Conservation (phyloP, 2,329 filamentous ascomycete genomes). For the Penicillium griseofulvum region DNA sequence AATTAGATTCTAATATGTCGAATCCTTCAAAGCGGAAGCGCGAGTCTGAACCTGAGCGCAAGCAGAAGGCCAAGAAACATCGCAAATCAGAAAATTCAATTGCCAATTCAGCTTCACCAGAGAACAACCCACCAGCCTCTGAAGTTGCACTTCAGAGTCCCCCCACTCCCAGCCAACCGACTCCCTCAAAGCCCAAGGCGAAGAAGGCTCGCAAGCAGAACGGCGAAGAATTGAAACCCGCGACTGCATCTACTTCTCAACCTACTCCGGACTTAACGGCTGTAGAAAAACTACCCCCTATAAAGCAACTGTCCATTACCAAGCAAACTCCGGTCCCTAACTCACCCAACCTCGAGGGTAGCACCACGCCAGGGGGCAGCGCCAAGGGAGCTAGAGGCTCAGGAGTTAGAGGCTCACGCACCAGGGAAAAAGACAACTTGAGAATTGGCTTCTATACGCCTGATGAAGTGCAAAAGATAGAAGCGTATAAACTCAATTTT, state of each 20-base stretch:
- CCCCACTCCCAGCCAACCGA: background rate
- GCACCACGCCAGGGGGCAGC: background rate
- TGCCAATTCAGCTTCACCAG: background rate
- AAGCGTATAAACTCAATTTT: slow-evolving; percentile 35
- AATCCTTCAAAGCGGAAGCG: slow-evolving; percentile 31
- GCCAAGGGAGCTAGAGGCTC: slow-evolving; percentile 1
- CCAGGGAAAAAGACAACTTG: slow-evolving; percentile 14
- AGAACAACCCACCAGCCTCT: background rate
- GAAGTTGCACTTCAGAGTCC: background rate
- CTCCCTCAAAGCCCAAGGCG: background rate
- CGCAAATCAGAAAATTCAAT: background rate
- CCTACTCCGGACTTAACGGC: background rate
- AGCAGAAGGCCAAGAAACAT: slow-evolving; percentile 7
- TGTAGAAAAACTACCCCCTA: background rate
- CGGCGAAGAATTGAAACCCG: background rate
- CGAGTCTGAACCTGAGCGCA: slow-evolving; percentile 11
- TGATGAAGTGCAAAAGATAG: slow-evolving; percentile 32
- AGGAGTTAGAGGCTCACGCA: slow-evolving; percentile 6
- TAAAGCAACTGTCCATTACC: background rate
- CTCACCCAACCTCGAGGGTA: background rate
- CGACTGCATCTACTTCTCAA: background rate
- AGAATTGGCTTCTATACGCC: slow-evolving; percentile 32
- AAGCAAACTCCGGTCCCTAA: background rate
- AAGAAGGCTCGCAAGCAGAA: background rate
- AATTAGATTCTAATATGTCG: slow-evolving; percentile 6